A percentile compares a stretch with the other conserved stretches of the same genome.
Conservation (phyloP, 805 yeast species). For the Hemisphaericaspora nanyangensis region DNA sequence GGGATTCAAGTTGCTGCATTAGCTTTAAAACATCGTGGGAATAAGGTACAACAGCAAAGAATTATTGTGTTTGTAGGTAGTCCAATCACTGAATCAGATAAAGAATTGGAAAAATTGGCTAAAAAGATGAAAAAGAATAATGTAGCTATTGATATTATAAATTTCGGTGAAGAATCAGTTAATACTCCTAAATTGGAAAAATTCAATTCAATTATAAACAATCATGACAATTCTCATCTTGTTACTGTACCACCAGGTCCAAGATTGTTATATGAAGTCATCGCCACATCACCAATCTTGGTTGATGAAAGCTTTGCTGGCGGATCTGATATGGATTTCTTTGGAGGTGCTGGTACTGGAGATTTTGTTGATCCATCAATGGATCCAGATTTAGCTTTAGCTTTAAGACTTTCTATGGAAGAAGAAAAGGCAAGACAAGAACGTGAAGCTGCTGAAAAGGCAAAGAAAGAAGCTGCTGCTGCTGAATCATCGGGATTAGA, state of each 20-base stretch:
- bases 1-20: constrained; percentile 89
- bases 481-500: constrained; percentile 16
- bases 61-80: constrained; percentile 86
- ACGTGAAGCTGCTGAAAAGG: constrained; percentile 48
- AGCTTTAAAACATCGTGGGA: constrained; percentile 94
- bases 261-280: constrained; percentile 73
- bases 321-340: constrained; percentile 37
- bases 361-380: constrained; percentile 70
- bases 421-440: constrained; percentile 93
- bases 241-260: constrained; percentile 89
- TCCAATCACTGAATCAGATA: constrained; percentile 67
- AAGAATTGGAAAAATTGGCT: constrained; percentile 78
- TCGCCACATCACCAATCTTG: constrained; percentile 73
- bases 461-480: constrained; percentile 14
- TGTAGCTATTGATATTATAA: constrained; percentile 83
- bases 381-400: constrained; percentile 97
- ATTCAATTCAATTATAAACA: constrained; percentile 70
- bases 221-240: constrained; percentile 74
- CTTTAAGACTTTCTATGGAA: constrained; percentile 88
- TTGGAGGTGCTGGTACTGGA: constrained; percentile 38
- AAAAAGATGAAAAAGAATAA: constrained; percentile 91
- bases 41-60: constrained; percentile 87
- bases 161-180: constrained; percentile 82
- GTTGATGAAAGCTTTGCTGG: constrained; percentile 57
- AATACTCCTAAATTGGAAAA: constrained; percentile 78